These are phyloP conservation scores for Asterochloris sp. DNA, from an alignment of 139 green algal species.

Conservation along the genomic window DNA sequence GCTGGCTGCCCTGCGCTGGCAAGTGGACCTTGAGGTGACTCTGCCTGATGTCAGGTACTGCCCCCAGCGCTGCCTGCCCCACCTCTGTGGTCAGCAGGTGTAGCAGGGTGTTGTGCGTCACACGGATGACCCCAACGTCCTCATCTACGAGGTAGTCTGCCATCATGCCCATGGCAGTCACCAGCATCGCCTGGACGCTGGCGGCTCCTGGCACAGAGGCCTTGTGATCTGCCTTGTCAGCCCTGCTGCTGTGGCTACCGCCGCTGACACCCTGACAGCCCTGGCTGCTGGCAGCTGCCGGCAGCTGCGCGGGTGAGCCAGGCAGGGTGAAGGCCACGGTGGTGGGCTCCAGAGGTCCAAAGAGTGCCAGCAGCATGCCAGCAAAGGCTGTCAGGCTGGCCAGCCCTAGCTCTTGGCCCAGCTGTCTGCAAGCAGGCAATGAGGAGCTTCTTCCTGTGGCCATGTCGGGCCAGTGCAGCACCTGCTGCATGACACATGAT, in stretches of 20 bases:
- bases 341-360: conserved; percentile 34
- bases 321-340: conserved; percentile 44
- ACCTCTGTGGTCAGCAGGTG: conserved; percentile 9
- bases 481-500: too few species aligned
- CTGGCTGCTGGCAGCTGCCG: neutral
- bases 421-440: neutral
- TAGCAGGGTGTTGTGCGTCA: conserved; percentile 33
- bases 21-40: neutral
- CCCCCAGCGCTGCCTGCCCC: neutral
- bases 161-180: conserved; percentile 30
- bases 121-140: conserved; percentile 30
- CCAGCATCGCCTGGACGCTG: conserved; percentile 11
- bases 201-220: neutral
- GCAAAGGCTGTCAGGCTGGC: conserved; percentile 27
- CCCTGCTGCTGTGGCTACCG: too few species aligned
- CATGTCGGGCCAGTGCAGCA: too few species aligned
- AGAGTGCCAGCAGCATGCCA: conserved; percentile 45
- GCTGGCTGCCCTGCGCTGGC: neutral
- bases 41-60: neutral
- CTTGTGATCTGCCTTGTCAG: too few species aligned
- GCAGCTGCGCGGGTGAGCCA: conserved; percentile 1
- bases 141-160: conserved; percentile 39
- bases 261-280: neutral
- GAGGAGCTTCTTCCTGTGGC: too few species aligned
- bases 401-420: conserved; percentile 34